Conservation (phyloP, 2,329 filamentous ascomycete species). For the Aspergillus sp. region DNA sequence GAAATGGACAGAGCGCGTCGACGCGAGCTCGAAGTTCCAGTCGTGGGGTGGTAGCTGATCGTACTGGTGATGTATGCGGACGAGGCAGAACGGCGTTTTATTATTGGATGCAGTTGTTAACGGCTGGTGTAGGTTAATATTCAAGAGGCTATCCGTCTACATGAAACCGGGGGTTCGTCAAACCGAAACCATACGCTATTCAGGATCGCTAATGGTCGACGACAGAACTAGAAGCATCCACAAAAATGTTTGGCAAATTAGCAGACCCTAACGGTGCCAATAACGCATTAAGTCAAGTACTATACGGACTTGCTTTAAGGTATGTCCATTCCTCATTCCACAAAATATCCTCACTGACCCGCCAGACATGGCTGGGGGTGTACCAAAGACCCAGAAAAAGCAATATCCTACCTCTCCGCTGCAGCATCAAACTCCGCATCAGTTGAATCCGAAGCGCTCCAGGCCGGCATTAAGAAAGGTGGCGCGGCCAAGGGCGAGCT, state of each 20-base stretch:
- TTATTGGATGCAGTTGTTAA: neutral
- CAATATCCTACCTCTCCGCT: conserved; percentile 74
- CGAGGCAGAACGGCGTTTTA: neutral
- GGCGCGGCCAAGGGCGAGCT: conserved; percentile 93
- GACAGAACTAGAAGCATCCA: conserved; percentile 63
- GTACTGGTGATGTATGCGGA: conserved; percentile 29
- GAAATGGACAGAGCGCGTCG: conserved; percentile 6
- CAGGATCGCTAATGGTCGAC: neutral
- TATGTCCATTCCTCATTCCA: conserved; percentile 30
- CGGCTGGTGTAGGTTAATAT: conserved; percentile 50
- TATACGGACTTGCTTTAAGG: conserved; percentile 87
- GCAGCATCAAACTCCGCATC: conserved; percentile 85
- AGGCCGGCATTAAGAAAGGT: conserved; percentile 83
- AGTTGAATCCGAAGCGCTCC: conserved; percentile 75
- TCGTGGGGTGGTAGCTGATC: conserved; percentile 22
- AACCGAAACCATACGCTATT: conserved; percentile 1
- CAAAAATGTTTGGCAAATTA: conserved; percentile 72
- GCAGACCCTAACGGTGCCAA: conserved; percentile 79
- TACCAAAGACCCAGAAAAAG: conserved; percentile 59
- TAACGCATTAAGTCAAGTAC: conserved; percentile 88
- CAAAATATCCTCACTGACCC: conserved; percentile 9
- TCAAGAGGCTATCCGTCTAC: conserved; percentile 88
- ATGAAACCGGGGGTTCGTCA: conserved; percentile 61
- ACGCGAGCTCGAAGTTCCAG: conserved; percentile 27
- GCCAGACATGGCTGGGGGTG: conserved; percentile 88